These are phyloP conservation scores for Irpex sp. DNA, from an alignment of 1,284 basidiomycete genomes.

Conservation along the genomic window DNA sequence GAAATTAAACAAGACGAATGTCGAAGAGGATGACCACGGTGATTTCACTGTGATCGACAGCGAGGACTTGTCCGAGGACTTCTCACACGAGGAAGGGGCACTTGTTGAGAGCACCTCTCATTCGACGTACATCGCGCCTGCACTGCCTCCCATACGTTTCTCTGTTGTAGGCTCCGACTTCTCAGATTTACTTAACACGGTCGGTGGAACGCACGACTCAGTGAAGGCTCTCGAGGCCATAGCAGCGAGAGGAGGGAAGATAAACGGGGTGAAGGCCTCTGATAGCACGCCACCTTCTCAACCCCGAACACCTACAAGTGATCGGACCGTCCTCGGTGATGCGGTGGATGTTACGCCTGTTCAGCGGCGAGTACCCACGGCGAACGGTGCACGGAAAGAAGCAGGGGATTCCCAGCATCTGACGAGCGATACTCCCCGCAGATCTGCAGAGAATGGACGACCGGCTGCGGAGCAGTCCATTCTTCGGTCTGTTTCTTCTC, in stretches of 20 bases:
- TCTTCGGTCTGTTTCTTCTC: slow-evolving; percentile 1
- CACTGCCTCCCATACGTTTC: slow-evolving; percentile 77
- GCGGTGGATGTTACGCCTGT: slow-evolving; percentile 22
- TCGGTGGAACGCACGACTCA: slow-evolving; percentile 38
- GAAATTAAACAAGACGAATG: slow-evolving; percentile 18
- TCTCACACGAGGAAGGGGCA: slow-evolving; percentile 47
- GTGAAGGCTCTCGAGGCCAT: slow-evolving; percentile 40
- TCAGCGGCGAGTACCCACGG: slow-evolving; percentile 15
- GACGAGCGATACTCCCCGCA: not conserved
- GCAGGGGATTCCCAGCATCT: not conserved
- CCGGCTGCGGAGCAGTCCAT: not conserved
- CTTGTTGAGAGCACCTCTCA: slow-evolving; percentile 63
- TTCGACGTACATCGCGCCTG: slow-evolving; percentile 75
- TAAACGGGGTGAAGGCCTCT: slow-evolving; percentile 12
- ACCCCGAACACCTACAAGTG: slow-evolving; percentile 23
- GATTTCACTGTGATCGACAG: slow-evolving; percentile 30
- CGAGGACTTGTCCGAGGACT: slow-evolving; percentile 39
- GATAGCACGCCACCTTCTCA: slow-evolving; percentile 15
- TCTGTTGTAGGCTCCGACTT: slow-evolving; percentile 81
- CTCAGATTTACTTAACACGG: slow-evolving; percentile 60
- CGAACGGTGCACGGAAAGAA: not conserved
- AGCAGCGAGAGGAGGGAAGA: slow-evolving; percentile 21
- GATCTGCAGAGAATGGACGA: not conserved
- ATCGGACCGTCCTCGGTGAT: slow-evolving; percentile 15
- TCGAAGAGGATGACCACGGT: slow-evolving; percentile 20